Conservation (phyloP, 495 filamentous ascomycete genomes). For the Pseudoneurospora amorphoporcata region DNA sequence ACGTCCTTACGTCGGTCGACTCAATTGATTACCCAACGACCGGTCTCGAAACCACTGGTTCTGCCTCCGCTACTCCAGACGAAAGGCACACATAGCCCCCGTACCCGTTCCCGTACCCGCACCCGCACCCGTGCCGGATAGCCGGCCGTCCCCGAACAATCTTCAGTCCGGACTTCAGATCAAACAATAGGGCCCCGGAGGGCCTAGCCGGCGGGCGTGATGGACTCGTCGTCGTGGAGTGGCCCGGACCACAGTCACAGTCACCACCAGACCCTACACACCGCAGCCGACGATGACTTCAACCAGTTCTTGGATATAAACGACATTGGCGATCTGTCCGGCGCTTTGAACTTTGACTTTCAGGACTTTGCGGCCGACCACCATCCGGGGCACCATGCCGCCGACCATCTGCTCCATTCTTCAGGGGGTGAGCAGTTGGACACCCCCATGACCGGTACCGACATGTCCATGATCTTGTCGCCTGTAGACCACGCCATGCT, state of each 20-base stretch:
- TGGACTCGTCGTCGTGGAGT: conserved; percentile 39
- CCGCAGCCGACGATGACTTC: conserved; percentile 40
- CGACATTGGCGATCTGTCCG: conserved; percentile 34
- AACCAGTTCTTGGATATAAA: conserved; percentile 46
- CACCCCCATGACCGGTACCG: conserved; percentile 39
- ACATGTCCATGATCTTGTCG: conserved; percentile 30
- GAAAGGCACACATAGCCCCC: not conserved
- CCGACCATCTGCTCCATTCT: conserved; percentile 26
- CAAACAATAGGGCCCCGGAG: not conserved
- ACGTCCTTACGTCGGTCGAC: not conserved
- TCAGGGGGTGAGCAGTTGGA: conserved; percentile 35
- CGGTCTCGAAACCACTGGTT: not conserved
- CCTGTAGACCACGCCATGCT: conserved; percentile 22
- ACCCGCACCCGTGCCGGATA: not conserved
- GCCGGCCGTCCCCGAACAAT: not conserved
- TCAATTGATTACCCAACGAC: not conserved
- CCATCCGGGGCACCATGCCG: not conserved
- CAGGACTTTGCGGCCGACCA: conserved; percentile 29
- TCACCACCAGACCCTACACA: conserved; percentile 20
- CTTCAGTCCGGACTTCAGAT: not conserved
- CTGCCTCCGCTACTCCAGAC: not conserved
- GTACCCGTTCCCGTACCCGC: not conserved
- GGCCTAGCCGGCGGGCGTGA: conserved; percentile 20
- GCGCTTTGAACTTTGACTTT: conserved; percentile 41
- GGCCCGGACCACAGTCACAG: conserved; percentile 35